Conservation (phyloP, 495 filamentous ascomycete species). For the Rhypophila decipiens region DNA sequence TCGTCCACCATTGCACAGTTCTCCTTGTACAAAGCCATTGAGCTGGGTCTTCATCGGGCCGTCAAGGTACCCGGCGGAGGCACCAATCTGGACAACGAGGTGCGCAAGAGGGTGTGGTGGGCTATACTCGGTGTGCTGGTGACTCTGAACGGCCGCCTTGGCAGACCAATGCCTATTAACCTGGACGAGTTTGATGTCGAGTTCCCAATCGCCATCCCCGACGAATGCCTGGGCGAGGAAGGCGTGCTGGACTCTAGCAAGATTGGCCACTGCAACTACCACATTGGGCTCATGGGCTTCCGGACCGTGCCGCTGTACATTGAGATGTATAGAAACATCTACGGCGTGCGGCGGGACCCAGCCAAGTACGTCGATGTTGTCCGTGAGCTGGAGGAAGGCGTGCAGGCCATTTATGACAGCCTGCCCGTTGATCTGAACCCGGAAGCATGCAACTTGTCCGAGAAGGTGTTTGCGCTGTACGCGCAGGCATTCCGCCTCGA, state of each 20-base stretch:
- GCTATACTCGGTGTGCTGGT: slow-evolving; percentile 55
- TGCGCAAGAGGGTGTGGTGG: slow-evolving; percentile 76
- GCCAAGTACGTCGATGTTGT: slow-evolving; percentile 57
- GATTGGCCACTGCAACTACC: slow-evolving; percentile 55
- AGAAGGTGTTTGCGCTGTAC: slow-evolving; percentile 46
- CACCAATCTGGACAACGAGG: slow-evolving; percentile 60
- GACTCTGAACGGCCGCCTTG: slow-evolving; percentile 63
- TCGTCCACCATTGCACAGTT: slow-evolving; percentile 57
- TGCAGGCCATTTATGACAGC: slow-evolving; percentile 48
- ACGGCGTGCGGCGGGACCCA: slow-evolving; percentile 53
- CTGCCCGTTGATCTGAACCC: slow-evolving; percentile 49
- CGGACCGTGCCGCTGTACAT: slow-evolving; percentile 56
- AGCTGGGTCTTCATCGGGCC: slow-evolving; percentile 67
- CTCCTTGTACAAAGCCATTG: slow-evolving; percentile 58
- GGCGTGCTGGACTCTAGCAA: slow-evolving; percentile 40
- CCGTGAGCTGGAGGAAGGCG: slow-evolving; percentile 52
- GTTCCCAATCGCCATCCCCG: slow-evolving; percentile 60
- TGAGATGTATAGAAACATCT: slow-evolving; percentile 66
- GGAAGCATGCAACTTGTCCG: slow-evolving; percentile 43
- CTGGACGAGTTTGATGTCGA: slow-evolving; percentile 70
- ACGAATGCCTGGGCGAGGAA: slow-evolving; percentile 54
- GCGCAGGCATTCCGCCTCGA: slow-evolving; percentile 41
- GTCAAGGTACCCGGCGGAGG: slow-evolving; percentile 48
- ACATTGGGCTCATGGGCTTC: slow-evolving; percentile 56
- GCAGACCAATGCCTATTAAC: slow-evolving; percentile 65